Base-by-base conservation (phyloP, 2,329 filamentous ascomycete genomes). In the Mycosphaerella sp. region DNA sequence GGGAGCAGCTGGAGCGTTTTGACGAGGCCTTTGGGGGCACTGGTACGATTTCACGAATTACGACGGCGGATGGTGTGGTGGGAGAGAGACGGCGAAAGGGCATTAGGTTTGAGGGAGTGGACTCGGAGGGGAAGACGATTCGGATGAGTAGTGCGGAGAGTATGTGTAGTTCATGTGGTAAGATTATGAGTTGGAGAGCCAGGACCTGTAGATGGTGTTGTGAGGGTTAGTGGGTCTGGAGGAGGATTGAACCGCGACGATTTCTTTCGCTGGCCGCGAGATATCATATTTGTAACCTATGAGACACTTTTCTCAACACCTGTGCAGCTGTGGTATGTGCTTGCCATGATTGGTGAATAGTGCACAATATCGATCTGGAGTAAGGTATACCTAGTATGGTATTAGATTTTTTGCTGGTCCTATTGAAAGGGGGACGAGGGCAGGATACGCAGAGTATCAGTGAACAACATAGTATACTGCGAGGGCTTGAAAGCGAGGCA, bases 71-170 rank as follows among this genome's bases (percentile, higher is more conserved):
- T 34, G 30, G 30, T 12, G 7, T 8, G 13, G 6, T 21, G 39
- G 8, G 39, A 25, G 16, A 35, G 32, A 21, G 10, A 2, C 37
- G 30, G 14, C 35, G 45, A 16, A 48, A 49, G 27, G 37, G 36
- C 10, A 41, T 49, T 17, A 25, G 45, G 21, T 49, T 49, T n/a
- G 45, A 49, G 17, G 45, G 28, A 6, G 36, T 41, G 37, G 45
- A 49, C 13, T 49, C 45, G 8, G 39, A 41, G 28, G 45, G 45
- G 16, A 49, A 49, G 45, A 42, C 13, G 30, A 49, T 49, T 36
- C 18, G 42, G 25, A 49, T 37, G 28, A 49, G 45, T 16, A 41
- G 37, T 27, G 45, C 45, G 39, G 41, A 39, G 13, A 49, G 45
- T 49, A 28, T 49, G 18, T 49, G 45, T 27, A 49, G 45, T 42